Base-by-base conservation (phyloP, 768 basidiomycete genomes). In the Tulasnella calospora region DNA sequence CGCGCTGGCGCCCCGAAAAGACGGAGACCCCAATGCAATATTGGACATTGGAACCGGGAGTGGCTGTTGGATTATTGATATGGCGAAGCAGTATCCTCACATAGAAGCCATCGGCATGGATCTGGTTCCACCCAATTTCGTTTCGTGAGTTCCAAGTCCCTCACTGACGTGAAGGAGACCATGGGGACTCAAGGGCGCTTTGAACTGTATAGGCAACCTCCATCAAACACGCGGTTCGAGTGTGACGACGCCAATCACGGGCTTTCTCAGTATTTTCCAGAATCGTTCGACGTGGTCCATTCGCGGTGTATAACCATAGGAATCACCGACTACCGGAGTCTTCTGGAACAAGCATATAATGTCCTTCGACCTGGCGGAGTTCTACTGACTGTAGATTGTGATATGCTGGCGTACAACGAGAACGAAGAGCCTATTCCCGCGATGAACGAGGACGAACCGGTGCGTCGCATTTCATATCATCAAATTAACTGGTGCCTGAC, bases 11-110 rank as follows among this genome's bases (percentile, higher is more conserved):
- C 38, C 2, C 12, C 44, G 51, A 13, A 15, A 74, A 0, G 73
- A 74, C 27, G 46, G 44, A 27, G 51, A 44, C 21, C 46, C 21
- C 19, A 67, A 67, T 12, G 12, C 73, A 2, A 19, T 74, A 4
- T 19, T 74, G 3, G 73, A 74, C 44, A 74, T 74, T n/a, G 73
- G 73, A 27, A n/a, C 21, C 19, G 73, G 73, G 8, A 47, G 44
- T 30, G 73, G 73, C 33, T 47, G n/a, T 10, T 74, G 73, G 73
- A 46, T 55, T 21, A 47, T 74, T 6, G 73, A 74, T 23, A 74
- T 74, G 73, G 73, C 44, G 6, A n/a, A 36, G 15, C 73, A 30
- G 7, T 74, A 47, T 21, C 73, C 73, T 0, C 73, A 74, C 8
- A 46, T 30, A 3, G 73, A 74, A n/a, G 30, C 33, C 2, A 35